A percentile compares a stretch with the other conserved stretches of the same genome.
phyloP scores from a whole-genome alignment of 2,329 filamentous ascomycete species.

The Colletotrichum coccodes region DNA sequence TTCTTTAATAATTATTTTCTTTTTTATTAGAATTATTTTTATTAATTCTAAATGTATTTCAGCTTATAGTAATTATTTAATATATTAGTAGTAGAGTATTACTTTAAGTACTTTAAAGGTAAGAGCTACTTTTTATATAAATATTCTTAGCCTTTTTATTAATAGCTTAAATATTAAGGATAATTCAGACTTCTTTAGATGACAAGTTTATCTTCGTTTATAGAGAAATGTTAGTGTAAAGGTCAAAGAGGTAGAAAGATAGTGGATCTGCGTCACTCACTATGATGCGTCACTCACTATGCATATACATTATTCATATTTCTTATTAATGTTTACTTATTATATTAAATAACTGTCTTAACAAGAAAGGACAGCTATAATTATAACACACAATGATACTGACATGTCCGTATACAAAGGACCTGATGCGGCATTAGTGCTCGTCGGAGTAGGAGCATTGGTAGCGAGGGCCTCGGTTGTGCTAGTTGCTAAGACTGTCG shows the following conservation, averaged over 20 bases:
- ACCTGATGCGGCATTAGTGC: neutral
- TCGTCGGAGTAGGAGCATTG: neutral
- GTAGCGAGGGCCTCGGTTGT: neutral
- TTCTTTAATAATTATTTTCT: neutral
- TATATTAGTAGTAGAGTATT: neutral
- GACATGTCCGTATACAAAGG: fast-evolving
- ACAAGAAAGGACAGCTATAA: neutral
- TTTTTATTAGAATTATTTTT: neutral
- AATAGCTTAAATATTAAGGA: neutral
- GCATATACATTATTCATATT: neutral
- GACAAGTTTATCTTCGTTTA: no score
- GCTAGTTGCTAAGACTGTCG: neutral
- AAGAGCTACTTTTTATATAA: neutral
- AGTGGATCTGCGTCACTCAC: no score
- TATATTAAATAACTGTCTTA: neutral
- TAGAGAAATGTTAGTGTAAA: no score
- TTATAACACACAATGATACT: neutral
- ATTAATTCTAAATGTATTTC: neutral
- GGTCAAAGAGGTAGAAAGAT: neutral
- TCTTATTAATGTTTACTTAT: neutral
- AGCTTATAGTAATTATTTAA: neutral
- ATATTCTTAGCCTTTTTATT: neutral
- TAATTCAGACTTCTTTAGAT: neutral
- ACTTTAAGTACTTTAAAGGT: neutral
- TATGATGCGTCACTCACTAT: neutral